These are phyloP conservation scores for Jatropha podagrica DNA, from an alignment of 441 rosid species.

Conservation along the genomic window DNA sequence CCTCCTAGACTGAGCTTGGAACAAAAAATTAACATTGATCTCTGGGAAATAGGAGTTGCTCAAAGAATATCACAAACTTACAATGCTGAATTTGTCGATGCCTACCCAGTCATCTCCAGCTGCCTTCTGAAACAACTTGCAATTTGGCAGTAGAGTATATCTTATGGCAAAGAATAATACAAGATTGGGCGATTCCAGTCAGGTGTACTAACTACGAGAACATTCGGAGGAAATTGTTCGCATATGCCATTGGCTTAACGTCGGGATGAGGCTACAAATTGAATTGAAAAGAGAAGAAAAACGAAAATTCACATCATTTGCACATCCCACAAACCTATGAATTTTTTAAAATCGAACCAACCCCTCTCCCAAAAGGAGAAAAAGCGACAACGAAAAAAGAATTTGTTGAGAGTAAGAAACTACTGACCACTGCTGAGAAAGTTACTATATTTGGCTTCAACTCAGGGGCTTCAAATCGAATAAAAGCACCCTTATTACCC, in stretches of 20 bases:
- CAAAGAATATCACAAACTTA: constrained; percentile 11
- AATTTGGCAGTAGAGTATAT: constrained; percentile 11
- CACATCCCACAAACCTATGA: not conserved
- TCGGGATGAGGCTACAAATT: constrained; percentile 86
- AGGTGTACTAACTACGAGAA: constrained; percentile 42
- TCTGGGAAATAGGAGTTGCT: not conserved
- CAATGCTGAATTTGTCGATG: constrained; percentile 14
- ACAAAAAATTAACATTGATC: too few species aligned
- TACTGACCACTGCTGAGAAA: constrained; percentile 93
- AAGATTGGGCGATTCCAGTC: constrained; percentile 6
- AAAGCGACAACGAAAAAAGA: not conserved
- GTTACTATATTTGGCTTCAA: constrained; percentile 90
- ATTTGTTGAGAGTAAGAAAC: not conserved
- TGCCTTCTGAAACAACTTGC: constrained; percentile 23
- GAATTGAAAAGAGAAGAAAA: not conserved
- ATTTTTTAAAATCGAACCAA: not conserved
- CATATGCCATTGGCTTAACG: constrained; percentile 97
- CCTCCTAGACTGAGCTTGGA: not conserved
- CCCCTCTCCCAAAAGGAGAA: not conserved
- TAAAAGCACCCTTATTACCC: constrained; percentile 98
- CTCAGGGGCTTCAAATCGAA: constrained; percentile 84
- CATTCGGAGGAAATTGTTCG: constrained; percentile 85
- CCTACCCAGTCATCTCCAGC: constrained; percentile 20
- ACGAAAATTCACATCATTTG: not conserved
- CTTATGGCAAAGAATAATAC: constrained; percentile 16